Conservation (phyloP, 2,329 filamentous ascomycete species). For the Colletotrichum tropicicola region DNA sequence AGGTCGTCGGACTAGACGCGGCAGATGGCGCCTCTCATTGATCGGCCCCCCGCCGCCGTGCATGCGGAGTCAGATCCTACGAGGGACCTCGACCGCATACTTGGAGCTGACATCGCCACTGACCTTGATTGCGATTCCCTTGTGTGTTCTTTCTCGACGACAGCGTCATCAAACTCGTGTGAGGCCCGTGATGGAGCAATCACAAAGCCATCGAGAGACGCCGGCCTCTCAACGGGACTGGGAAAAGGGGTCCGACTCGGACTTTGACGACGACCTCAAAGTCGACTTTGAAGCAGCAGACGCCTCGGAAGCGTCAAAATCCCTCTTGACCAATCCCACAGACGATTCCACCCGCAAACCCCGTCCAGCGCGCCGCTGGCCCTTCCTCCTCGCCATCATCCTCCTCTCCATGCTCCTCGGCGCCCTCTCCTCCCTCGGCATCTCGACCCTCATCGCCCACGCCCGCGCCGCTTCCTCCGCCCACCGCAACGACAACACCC, state of each 20-base stretch:
- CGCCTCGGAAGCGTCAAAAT: neutral
- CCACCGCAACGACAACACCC: slow-evolving; percentile 24
- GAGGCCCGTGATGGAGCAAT: neutral
- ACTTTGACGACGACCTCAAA: neutral
- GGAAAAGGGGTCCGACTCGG: neutral
- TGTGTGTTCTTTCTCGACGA: accelerated
- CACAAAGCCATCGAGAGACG: neutral
- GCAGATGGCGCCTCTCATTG: neutral
- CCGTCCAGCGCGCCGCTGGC: neutral
- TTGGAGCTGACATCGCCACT: neutral
- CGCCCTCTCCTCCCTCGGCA: neutral
- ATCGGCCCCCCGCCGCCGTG: neutral
- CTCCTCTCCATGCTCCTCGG: neutral
- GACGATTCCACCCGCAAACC: neutral
- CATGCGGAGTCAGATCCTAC: neutral
- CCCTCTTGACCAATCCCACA: neutral
- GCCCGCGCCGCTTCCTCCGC: neutral
- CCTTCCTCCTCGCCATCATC: neutral
- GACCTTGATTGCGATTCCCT: accelerated
- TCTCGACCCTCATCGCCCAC: neutral
- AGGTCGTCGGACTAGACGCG: slow-evolving; percentile 3
- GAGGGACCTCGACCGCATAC: neutral
- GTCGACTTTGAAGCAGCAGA: neutral
- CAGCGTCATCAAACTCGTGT: too few species aligned
- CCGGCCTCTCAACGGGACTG: neutral